A percentile compares a stretch with the other conserved stretches of the same genome.
Conservation (phyloP, 1,284 basidiomycete genomes). For the Phlebopus sp. region DNA sequence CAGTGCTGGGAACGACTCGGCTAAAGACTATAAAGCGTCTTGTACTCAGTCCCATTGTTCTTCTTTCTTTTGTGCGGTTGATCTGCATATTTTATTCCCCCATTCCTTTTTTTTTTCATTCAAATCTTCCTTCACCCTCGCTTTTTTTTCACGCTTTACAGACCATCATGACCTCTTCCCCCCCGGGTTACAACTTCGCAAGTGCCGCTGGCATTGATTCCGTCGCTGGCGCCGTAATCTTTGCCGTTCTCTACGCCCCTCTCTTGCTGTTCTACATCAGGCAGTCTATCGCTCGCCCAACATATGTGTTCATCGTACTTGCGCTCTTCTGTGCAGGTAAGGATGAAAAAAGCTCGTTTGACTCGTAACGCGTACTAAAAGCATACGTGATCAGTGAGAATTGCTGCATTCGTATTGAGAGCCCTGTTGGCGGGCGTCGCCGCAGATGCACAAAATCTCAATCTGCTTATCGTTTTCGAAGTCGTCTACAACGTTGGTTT, state of each 20-base stretch:
- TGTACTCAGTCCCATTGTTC: not conserved
- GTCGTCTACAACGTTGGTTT: conserved; percentile 36
- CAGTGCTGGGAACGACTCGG: not conserved
- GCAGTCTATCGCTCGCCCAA: conserved; percentile 37
- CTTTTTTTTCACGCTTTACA: not conserved
- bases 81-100: conserved; percentile 10
- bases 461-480: conserved; percentile 25
- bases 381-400: conserved; percentile 24
- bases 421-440: conserved; percentile 28
- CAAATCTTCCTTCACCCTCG: not conserved
- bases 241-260: conserved; percentile 43
- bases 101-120: not conserved
- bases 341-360: conserved; percentile 15
- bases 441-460: conserved; percentile 21
- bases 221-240: conserved; percentile 42
- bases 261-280: conserved; percentile 37
- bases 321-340: conserved; percentile 46
- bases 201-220: conserved; percentile 41
- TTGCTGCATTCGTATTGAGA: conserved; percentile 31
- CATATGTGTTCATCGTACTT: conserved; percentile 41
- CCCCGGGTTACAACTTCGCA: conserved; percentile 36
- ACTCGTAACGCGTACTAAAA: not conserved
- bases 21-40: conserved; percentile 11
- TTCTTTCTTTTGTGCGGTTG: conserved; percentile 15
- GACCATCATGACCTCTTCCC: conserved; percentile 16